Percentiles rank a stretch among this genome's conserved stretches.
phyloP scores from a whole-genome alignment of 352 stramenopile species.

The Elongisporangium prolatum region DNA sequence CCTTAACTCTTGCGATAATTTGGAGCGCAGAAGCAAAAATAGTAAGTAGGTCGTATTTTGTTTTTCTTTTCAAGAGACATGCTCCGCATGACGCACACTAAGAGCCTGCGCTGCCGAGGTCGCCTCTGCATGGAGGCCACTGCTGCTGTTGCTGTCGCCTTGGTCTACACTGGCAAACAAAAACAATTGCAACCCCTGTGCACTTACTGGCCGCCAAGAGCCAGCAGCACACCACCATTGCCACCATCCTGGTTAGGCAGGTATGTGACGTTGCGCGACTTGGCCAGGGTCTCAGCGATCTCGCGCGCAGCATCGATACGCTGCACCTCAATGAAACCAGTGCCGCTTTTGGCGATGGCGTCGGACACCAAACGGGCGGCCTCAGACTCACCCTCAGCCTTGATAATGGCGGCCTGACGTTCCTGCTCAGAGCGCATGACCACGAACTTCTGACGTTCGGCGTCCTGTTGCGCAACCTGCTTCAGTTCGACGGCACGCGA shows the following conservation, averaged over 20 bases:
- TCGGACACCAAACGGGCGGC: slow-evolving; percentile 97
- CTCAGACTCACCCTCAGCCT: slow-evolving; percentile 97
- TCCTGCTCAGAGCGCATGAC: slow-evolving; percentile 99
- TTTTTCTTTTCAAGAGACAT: neutral
- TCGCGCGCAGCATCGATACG: slow-evolving; percentile 99
- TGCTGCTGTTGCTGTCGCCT: neutral
- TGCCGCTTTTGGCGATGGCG: slow-evolving; percentile 96
- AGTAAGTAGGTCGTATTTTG: neutral
- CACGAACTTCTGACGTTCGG: slow-evolving; percentile 99
- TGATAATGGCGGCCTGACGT: slow-evolving; percentile 88
- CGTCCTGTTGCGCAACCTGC: slow-evolving; percentile 99
- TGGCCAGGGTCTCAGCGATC: slow-evolving; percentile 97
- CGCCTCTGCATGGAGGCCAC: neutral
- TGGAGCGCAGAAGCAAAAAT: neutral
- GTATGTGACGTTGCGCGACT: slow-evolving; percentile 98
- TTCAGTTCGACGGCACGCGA: slow-evolving; percentile 99
- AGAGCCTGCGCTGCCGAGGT: neutral
- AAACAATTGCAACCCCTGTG: neutral
- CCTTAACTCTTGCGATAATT: neutral
- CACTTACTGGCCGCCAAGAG: slow-evolving; percentile 68
- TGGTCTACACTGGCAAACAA: slow-evolving; percentile 1
- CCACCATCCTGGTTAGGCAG: slow-evolving; percentile 89
- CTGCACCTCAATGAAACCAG: slow-evolving; percentile 98
- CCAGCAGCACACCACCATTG: slow-evolving; percentile 75
- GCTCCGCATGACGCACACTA: neutral